Evolutionary conservation across 2,329 filamentous ascomycete species (phyloP).

Genomic region (Monilinia polystroma): DNA sequence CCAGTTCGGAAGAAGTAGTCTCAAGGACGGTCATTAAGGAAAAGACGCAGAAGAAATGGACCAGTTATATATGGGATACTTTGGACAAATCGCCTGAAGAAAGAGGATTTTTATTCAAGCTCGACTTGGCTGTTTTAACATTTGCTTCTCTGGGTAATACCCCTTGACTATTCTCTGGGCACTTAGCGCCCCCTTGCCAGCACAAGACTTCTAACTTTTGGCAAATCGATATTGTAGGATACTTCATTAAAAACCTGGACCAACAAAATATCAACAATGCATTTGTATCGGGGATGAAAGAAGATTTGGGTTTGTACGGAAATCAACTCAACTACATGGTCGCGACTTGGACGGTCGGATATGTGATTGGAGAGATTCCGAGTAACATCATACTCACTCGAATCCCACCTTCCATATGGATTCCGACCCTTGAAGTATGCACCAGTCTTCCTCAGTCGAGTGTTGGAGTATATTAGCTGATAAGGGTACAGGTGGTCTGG

Average conservation of each 20-base stretch:
- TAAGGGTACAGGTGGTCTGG: conserved; percentile 12
- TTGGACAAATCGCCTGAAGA: conserved; percentile 50
- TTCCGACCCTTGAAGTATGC: conserved; percentile 17
- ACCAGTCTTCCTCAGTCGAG: neutral
- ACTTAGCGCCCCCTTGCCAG: neutral
- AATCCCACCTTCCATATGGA: conserved; percentile 24
- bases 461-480: neutral
- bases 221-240: conserved; percentile 40
- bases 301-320: conserved; percentile 49
- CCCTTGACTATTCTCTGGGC: neutral
- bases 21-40: conserved; percentile 21
- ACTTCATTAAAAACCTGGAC: conserved; percentile 52
- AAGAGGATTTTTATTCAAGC: conserved; percentile 49
- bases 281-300: conserved; percentile 48
- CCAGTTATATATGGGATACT: conserved; percentile 47
- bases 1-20: conserved; percentile 8
- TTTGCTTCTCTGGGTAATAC: conserved; percentile 23
- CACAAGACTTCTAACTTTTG: conserved; percentile 7
- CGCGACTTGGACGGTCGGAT: conserved; percentile 45
- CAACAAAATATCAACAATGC: conserved; percentile 49
- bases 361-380: conserved; percentile 52
- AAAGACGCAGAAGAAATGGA: conserved; percentile 40
- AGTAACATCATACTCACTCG: conserved; percentile 52
- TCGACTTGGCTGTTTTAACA: conserved; percentile 47
- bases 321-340: conserved; percentile 45